Conservation (phyloP, 257 asterid species). For the Solanum chaucha region DNA sequence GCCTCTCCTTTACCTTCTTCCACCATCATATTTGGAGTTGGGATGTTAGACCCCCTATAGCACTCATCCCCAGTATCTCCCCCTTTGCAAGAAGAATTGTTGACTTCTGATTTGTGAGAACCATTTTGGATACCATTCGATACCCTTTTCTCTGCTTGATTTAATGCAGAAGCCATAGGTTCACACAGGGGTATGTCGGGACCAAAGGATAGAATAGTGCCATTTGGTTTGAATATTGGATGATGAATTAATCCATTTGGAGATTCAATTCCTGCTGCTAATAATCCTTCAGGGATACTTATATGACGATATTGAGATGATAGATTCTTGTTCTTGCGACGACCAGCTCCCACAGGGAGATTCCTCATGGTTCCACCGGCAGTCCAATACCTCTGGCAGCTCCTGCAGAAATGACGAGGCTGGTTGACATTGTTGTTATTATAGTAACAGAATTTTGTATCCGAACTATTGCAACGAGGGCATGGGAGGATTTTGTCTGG, state of each 20-base stretch:
- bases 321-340: slow-evolving; percentile 65
- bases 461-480: slow-evolving; percentile 91
- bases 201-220: slow-evolving; percentile 63
- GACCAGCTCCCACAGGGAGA: slow-evolving; percentile 91
- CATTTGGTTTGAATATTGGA: slow-evolving; percentile 34
- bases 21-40: slow-evolving; percentile 12
- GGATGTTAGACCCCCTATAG: slow-evolving; percentile 25
- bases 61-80: slow-evolving; percentile 30
- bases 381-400: slow-evolving; percentile 94
- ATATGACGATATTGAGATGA: slow-evolving; percentile 44
- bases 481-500: slow-evolving; percentile 87
- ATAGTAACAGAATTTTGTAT: slow-evolving; percentile 86
- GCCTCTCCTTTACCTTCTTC: slow-evolving; percentile 10
- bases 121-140: slow-evolving; percentile 17
- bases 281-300: slow-evolving; percentile 50
- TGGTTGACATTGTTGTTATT: slow-evolving; percentile 80
- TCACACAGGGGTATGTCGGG: slow-evolving; percentile 34
- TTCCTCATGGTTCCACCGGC: slow-evolving; percentile 96
- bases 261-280: slow-evolving; percentile 26
- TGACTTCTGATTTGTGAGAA: slow-evolving; percentile 10
- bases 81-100: slow-evolving; percentile 10
- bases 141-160: slow-evolving; percentile 23
- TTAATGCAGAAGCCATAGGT: slow-evolving; percentile 40
- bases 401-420: slow-evolving; percentile 94
- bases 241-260: slow-evolving; percentile 33